These are phyloP conservation scores for Barbarea vulgaris DNA, from an alignment of 345 rosid species.

Conservation along the genomic window DNA sequence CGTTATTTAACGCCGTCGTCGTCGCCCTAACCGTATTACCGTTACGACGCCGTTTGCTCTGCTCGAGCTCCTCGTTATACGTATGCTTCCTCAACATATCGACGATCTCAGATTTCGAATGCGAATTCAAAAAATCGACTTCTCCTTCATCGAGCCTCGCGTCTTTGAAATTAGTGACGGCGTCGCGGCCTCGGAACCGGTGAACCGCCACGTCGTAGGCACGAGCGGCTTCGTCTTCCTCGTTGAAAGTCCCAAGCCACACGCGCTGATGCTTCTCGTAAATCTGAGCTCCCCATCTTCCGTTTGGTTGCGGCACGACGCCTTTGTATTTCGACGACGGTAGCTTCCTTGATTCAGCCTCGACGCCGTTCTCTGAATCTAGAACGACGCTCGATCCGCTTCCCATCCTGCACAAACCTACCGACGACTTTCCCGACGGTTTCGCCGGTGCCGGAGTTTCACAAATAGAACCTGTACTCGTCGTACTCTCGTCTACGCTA, in stretches of 20 bases:
- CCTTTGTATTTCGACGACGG: slow-evolving; percentile 95
- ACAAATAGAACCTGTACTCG: slow-evolving; percentile 47
- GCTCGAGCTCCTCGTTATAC: slow-evolving; percentile 77
- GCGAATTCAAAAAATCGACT: slow-evolving; percentile 64
- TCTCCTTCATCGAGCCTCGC: slow-evolving; percentile 50
- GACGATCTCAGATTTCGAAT: slow-evolving; percentile 88
- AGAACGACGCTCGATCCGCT: slow-evolving; percentile 66
- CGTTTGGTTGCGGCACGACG: slow-evolving; percentile 96
- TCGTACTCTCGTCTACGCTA: slow-evolving; percentile 62
- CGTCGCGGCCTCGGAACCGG: slow-evolving; percentile 87
- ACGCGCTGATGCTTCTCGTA: slow-evolving; percentile 97
- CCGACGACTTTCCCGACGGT: slow-evolving; percentile 42
- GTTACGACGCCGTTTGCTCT: slow-evolving; percentile 52
- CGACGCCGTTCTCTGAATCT: slow-evolving; percentile 65
- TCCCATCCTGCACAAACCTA: slow-evolving; percentile 54
- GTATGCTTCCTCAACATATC: slow-evolving; percentile 95
- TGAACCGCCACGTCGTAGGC: slow-evolving; percentile 88
- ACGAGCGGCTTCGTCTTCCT: slow-evolving; percentile 85
- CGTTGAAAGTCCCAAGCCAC: slow-evolving; percentile 95
- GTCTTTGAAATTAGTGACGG: slow-evolving; percentile 80
- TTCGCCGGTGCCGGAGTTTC: slow-evolving; percentile 30
- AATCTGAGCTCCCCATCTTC: slow-evolving; percentile 99
- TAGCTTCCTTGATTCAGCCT: slow-evolving; percentile 83
- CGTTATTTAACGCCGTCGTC: slow-evolving; percentile 11
- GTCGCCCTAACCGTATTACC: slow-evolving; percentile 36